Evolutionary conservation across 78 protist species (phyloP).

Genomic region (Cavenderia fasciculata): DNA sequence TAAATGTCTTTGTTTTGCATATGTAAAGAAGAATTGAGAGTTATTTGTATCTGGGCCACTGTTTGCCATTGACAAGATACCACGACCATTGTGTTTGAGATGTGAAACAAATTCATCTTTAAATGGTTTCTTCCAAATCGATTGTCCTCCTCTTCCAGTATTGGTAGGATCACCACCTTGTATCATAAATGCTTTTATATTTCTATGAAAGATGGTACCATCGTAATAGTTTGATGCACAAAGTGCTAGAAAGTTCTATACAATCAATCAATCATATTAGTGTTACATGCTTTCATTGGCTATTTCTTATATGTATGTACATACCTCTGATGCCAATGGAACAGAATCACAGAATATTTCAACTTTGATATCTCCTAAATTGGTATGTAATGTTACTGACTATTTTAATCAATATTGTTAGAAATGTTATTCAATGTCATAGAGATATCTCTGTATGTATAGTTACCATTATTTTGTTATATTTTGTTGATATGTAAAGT

Average conservation of each 20-base stretch:
- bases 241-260: constrained; percentile 92
- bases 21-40: constrained; percentile 89
- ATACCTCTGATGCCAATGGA: constrained; percentile 82
- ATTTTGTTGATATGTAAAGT: no score
- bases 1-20: constrained; percentile 85
- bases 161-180: constrained; percentile 96
- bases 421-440: no score
- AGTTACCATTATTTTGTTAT: no score
- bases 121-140: constrained; percentile 89
- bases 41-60: constrained; percentile 84
- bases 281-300: not conserved
- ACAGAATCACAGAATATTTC: constrained; percentile 89
- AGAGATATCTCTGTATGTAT: no score
- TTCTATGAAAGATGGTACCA: constrained; percentile 89
- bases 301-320: not conserved
- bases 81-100: constrained; percentile 84
- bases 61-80: constrained; percentile 90
- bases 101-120: constrained; percentile 86
- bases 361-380: constrained; percentile 92
- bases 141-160: constrained; percentile 93
- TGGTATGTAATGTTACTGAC: constrained; percentile 92
- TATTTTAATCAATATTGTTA: not conserved
- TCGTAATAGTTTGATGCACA: constrained; percentile 94
- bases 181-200: constrained; percentile 89
- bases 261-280: not conserved